Percentiles rank a stretch among this genome's conserved stretches.
Conservation (phyloP, 352 stramenopile species). For the Phytophthora multivora region DNA sequence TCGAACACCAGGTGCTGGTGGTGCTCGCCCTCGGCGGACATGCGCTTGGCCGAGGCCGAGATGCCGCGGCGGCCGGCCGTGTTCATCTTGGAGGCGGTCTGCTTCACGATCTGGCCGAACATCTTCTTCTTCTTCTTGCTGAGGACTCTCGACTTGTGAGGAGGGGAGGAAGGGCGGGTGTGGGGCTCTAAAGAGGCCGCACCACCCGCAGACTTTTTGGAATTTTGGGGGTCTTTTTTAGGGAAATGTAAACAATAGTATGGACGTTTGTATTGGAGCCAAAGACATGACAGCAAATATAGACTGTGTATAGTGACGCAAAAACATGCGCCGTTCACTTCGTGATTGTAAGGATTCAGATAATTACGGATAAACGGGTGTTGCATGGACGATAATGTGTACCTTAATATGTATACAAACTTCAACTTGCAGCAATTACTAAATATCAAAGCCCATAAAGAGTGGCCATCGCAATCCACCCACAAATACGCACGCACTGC, state of each 20-base stretch:
- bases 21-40: constrained; percentile 76
- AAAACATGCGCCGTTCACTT: constrained; percentile 28
- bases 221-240: constrained; percentile 17
- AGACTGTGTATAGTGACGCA: constrained; percentile 33
- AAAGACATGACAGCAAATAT: constrained; percentile 18
- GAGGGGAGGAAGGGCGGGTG: constrained; percentile 16
- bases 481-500: constrained; percentile 10
- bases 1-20: constrained; percentile 89
- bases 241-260: constrained; percentile 1
- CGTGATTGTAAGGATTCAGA: constrained; percentile 2
- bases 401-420: constrained; percentile 6
- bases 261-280: constrained; percentile 8
- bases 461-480: not conserved
- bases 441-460: constrained; percentile 27
- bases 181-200: constrained; percentile 9
- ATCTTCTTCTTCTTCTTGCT: constrained; percentile 34
- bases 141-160: constrained; percentile 14
- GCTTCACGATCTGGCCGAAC: constrained; percentile 73
- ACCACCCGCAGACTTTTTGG: constrained; percentile 32
- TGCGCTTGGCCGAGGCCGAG: constrained; percentile 75
- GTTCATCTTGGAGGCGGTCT: constrained; percentile 66
- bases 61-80: constrained; percentile 66
- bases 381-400: not conserved
- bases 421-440: constrained; percentile 22
- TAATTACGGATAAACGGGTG: constrained; percentile 1